Conservation (phyloP, 1,139 yeast genomes). For the Meyerozyma elateridarum region DNA sequence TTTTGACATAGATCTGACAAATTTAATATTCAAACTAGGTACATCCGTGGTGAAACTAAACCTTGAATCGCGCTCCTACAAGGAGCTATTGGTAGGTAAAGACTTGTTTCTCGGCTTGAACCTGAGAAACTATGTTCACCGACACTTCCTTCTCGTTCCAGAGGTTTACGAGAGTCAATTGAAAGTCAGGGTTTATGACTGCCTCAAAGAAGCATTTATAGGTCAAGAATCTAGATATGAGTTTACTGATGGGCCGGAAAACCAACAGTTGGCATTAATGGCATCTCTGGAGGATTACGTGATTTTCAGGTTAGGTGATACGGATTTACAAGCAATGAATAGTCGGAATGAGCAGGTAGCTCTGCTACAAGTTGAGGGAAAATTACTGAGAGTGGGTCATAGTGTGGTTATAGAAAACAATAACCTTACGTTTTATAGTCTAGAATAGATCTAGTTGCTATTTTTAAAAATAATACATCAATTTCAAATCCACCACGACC, state of each 20-base stretch:
- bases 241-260: not conserved
- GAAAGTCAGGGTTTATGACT: not conserved
- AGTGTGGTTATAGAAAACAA: not conserved
- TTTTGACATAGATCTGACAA: not conserved
- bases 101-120: not conserved
- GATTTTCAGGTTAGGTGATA: not conserved
- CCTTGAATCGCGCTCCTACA: not conserved
- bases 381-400: not conserved
- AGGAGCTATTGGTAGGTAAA: not conserved
- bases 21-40: not conserved
- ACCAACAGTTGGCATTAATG: not conserved
- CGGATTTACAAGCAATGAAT: not conserved
- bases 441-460: slow-evolving; percentile 1
- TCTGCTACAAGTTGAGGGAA: not conserved
- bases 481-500: no score
- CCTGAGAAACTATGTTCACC: not conserved
- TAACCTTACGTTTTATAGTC: not conserved
- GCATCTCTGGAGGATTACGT: not conserved
- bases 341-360: not conserved
- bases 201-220: not conserved
- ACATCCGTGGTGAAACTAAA: not conserved
- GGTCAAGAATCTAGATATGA: not conserved
- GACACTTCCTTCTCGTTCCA: not conserved
- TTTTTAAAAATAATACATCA: no score
- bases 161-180: not conserved